Base-by-base conservation (phyloP, 1,284 basidiomycete genomes). In the Pseudozyma sp. region DNA sequence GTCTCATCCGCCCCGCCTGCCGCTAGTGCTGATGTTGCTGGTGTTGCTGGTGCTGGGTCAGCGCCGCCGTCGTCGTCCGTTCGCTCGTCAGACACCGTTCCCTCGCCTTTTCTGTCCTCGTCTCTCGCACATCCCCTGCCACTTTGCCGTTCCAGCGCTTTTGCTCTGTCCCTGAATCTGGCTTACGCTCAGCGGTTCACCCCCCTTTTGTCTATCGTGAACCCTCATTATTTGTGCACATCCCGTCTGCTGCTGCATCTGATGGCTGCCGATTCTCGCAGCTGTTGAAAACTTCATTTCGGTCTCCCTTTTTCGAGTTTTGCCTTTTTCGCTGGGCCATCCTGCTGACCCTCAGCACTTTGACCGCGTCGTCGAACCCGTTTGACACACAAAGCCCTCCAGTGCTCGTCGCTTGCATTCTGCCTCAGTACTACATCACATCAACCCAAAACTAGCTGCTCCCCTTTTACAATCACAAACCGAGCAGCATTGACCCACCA, bases 371-470 rank as follows among this genome's bases (percentile, higher is more conserved):
- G 42, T 52, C 36, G 21, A 21, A 25, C n/a, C 35, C 40, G 11
- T 36, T 50, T 40, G 40, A 21, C 50, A 35, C 42, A 65, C 58
- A 65, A 65, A 65, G 62, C 36, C 49, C 49, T 36, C 25, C 25
- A 31, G 50, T 59, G 58, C 61, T 61, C 58, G 47, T 49, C 68
- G 58, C 54, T 58, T 60, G 68, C 68, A 58, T 56, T 65, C 62
- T 70, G 68, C 68, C 68, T 65, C 68, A 61, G 62, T 54, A 65
- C 68, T 58, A 57, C 59, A 67, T 67, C 59, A 56, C 58, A 62
- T 55, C 65, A 61, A 34, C n/a, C 47, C 59, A 68, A 52, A 31
- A 31, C 25, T 31, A 31, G 25, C 25, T 31, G 25, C 25, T 52
- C 55, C 48, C 52, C 58, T 47, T 58, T 50, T 70, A 61, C 68